phyloP scores from a whole-genome alignment of 352 stramenopile species.

The Globisporangium uncinulatum region DNA sequence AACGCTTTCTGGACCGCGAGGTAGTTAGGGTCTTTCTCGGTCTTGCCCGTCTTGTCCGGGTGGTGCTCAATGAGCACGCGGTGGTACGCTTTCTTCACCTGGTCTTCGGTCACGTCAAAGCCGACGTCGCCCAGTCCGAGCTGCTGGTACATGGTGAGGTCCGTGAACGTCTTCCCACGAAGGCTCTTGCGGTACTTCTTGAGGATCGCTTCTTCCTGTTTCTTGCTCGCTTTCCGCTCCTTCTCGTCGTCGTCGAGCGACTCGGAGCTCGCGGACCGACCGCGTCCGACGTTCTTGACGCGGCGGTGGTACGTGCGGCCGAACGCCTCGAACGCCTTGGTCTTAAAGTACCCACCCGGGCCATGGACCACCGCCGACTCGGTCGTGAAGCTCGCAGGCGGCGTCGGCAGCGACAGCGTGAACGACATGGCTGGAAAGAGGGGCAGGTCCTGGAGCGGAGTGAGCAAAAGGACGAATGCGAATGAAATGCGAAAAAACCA shows the following conservation, averaged over 20 bases:
- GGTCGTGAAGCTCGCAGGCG: conserved; percentile 38
- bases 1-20: conserved; percentile 84
- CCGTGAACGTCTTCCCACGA: conserved; percentile 73
- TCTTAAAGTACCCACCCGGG: conserved; percentile 67
- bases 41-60: conserved; percentile 85
- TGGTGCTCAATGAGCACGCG: conserved; percentile 86
- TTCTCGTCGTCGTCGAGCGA: conserved; percentile 61
- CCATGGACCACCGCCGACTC: conserved; percentile 48
- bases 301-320: conserved; percentile 68
- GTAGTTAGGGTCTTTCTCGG: conserved; percentile 88
- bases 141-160: conserved; percentile 87
- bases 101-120: conserved; percentile 77
- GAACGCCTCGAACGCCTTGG: conserved; percentile 71
- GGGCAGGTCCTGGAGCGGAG: background rate
- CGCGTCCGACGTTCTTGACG: conserved; percentile 68
- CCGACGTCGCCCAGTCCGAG: conserved; percentile 65
- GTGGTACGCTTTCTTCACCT: conserved; percentile 88
- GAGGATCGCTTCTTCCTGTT: conserved; percentile 60
- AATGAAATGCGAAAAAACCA: too few species aligned
- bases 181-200: conserved; percentile 82
- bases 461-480: too few species aligned
- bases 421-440: conserved; percentile 24
- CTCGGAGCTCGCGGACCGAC: conserved; percentile 72
- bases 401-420: conserved; percentile 55
- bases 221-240: conserved; percentile 49